These are phyloP conservation scores for Terfezia claveryi DNA, from an alignment of 495 filamentous ascomycete genomes.

Conservation along the genomic window DNA sequence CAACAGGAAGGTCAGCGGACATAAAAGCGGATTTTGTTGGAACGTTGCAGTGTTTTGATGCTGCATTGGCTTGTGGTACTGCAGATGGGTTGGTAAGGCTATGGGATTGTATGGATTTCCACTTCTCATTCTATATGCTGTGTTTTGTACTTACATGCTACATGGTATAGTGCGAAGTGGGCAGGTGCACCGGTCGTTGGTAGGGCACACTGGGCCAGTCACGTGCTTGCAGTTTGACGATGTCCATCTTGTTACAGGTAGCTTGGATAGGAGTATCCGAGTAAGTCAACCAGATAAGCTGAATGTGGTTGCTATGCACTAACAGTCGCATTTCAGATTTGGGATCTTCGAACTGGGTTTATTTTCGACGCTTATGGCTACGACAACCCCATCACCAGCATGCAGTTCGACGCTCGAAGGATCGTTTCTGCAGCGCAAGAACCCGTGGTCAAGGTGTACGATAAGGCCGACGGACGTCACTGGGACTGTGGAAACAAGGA, in stretches of 20 bases:
- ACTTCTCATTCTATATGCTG: neutral
- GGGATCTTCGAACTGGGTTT: conserved; percentile 90
- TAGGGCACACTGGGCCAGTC: conserved; percentile 89
- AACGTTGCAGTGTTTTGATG: conserved; percentile 87
- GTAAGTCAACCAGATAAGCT: conserved; percentile 31
- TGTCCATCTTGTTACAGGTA: conserved; percentile 82
- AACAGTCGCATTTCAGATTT: conserved; percentile 40
- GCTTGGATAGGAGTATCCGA: conserved; percentile 77
- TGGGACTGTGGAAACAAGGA: conserved; percentile 81
- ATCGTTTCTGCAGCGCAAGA: conserved; percentile 85
- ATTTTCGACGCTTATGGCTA: conserved; percentile 95
- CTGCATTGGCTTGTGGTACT: conserved; percentile 90
- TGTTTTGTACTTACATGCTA: neutral
- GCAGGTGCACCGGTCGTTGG: conserved; percentile 84
- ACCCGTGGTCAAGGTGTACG: conserved; percentile 87
- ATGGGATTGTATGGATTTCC: conserved; percentile 44
- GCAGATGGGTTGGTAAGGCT: conserved; percentile 94
- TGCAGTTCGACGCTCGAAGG: conserved; percentile 88
- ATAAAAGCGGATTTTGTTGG: conserved; percentile 80
- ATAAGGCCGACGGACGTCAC: conserved; percentile 84
- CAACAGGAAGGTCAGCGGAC: conserved; percentile 36
- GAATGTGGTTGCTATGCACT: no score
- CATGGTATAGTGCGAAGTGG: conserved; percentile 46
- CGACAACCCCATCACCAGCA: conserved; percentile 76
- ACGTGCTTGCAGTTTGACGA: conserved; percentile 95